phyloP scores from a whole-genome alignment of 1,284 basidiomycete genomes.

The Sporisorium reilianum region DNA sequence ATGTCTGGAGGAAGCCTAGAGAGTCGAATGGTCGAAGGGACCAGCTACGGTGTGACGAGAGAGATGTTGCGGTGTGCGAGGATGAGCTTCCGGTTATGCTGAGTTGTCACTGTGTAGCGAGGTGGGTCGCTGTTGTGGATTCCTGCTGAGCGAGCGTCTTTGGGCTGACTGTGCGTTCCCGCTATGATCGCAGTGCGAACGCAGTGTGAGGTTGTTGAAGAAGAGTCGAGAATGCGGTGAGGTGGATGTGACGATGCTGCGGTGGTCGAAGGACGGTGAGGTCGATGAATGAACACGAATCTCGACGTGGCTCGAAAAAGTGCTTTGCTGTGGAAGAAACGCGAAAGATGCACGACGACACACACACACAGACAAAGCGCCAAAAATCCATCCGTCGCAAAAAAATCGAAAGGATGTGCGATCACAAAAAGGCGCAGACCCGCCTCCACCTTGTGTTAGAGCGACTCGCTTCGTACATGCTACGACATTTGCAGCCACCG shows the following conservation, averaged over 20 bases:
- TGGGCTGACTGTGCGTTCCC: neutral
- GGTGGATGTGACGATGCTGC: neutral
- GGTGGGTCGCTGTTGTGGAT: neutral
- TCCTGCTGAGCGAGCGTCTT: neutral
- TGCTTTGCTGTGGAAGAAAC: no score
- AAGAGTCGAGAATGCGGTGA: neutral
- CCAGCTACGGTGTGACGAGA: neutral
- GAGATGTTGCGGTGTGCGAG: neutral
- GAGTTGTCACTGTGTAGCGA: no score
- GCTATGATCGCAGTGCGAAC: neutral
- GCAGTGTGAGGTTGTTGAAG: neutral
- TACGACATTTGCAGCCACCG: no score
- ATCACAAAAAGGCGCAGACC: neutral
- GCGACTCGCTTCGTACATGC: neutral
- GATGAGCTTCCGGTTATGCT: neutral
- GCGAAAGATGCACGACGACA: no score
- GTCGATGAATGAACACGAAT: neutral
- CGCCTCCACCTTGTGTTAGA: conserved; percentile 6
- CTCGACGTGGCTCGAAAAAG: neutral
- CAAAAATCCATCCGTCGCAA: neutral
- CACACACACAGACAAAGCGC: neutral
- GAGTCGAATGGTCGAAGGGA: neutral
- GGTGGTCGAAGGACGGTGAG: neutral
- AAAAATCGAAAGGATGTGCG: conserved; percentile 1
- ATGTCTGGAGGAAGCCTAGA: conserved; percentile 1